Evolutionary conservation across 169 alveolate genomes (phyloP).

Genomic region (Plasmodium coatneyi): DNA sequence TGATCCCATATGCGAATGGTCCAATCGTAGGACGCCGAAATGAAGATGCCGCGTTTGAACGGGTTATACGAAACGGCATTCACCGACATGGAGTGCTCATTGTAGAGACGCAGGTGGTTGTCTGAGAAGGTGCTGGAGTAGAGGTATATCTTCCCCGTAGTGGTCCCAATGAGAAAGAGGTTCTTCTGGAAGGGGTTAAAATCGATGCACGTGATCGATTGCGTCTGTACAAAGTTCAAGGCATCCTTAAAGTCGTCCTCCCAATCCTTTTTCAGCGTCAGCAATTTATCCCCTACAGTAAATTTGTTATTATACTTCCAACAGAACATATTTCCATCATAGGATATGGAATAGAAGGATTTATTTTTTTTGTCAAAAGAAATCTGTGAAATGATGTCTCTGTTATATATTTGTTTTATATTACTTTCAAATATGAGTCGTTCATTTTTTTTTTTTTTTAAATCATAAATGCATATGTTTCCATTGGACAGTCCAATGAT

Average conservation of each 20-base stretch:
- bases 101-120: constrained; percentile 14
- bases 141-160: constrained; percentile 58
- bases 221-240: constrained; percentile 40
- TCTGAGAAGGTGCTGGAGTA: constrained; percentile 71
- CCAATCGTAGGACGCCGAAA: constrained; percentile 74
- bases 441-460: constrained; percentile 69
- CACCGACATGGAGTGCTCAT: constrained; percentile 65
- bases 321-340: constrained; percentile 56
- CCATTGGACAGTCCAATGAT: constrained; percentile 73
- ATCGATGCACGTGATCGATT: constrained; percentile 70
- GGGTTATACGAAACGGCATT: constrained; percentile 39
- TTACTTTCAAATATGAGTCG: constrained; percentile 65
- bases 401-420: constrained; percentile 54
- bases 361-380: constrained; percentile 20
- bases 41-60: constrained; percentile 20
- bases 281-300: constrained; percentile 66
- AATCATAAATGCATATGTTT: constrained; percentile 69
- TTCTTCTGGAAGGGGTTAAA: constrained; percentile 62
- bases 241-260: constrained; percentile 8
- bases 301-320: constrained; percentile 74
- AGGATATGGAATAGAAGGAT: constrained; percentile 67
- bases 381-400: constrained; percentile 73
- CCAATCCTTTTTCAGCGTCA: constrained; percentile 41
- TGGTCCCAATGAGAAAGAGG: constrained; percentile 65
- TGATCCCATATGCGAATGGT: constrained; percentile 72